Evolutionary conservation across 495 filamentous ascomycete species (phyloP).

Genomic region (Lichenothelia convexa): DNA sequence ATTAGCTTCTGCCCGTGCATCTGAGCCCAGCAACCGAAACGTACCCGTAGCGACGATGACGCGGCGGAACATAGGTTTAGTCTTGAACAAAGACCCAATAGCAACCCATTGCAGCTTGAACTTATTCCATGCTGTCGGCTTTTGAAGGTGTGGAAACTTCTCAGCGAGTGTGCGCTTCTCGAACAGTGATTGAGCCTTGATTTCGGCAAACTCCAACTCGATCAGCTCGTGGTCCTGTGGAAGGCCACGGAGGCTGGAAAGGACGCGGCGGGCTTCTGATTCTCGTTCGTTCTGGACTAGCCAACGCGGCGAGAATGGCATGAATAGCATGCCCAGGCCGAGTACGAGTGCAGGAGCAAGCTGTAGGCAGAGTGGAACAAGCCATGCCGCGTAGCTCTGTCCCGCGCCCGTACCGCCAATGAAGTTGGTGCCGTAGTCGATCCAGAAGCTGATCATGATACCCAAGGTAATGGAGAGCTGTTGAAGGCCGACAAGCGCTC

Average conservation of each 20-base stretch:
- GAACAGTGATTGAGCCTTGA: slow-evolving; percentile 60
- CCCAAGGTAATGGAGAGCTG: slow-evolving; percentile 70
- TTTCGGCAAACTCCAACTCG: slow-evolving; percentile 63
- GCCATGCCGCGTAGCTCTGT: slow-evolving; percentile 40
- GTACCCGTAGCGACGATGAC: slow-evolving; percentile 38
- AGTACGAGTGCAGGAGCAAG: slow-evolving; percentile 20
- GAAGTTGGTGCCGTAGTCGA: slow-evolving; percentile 51
- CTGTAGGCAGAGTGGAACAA: slow-evolving; percentile 21
- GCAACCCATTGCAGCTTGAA: slow-evolving; percentile 56
- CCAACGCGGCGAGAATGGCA: slow-evolving; percentile 74
- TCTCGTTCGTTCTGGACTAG: slow-evolving; percentile 56
- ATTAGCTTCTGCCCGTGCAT: not conserved
- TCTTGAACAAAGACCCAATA: slow-evolving; percentile 53
- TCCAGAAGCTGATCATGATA: slow-evolving; percentile 75
- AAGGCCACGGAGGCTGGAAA: slow-evolving; percentile 47
- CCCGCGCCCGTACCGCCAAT: slow-evolving; percentile 47
- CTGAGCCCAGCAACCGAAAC: not conserved
- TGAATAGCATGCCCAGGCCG: slow-evolving; percentile 51
- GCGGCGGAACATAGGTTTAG: slow-evolving; percentile 54
- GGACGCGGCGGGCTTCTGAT: slow-evolving; percentile 46
- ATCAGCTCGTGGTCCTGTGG: slow-evolving; percentile 42
- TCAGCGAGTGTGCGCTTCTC: slow-evolving; percentile 58
- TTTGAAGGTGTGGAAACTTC: slow-evolving; percentile 47
- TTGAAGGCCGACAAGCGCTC: slow-evolving; percentile 58
- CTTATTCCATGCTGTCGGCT: slow-evolving; percentile 37